Evolutionary conservation across 75 land plant genomes (phyloP), one percentile per base, ranked within the genome.

Genomic region (Isoetes taiwanensis): DNA sequence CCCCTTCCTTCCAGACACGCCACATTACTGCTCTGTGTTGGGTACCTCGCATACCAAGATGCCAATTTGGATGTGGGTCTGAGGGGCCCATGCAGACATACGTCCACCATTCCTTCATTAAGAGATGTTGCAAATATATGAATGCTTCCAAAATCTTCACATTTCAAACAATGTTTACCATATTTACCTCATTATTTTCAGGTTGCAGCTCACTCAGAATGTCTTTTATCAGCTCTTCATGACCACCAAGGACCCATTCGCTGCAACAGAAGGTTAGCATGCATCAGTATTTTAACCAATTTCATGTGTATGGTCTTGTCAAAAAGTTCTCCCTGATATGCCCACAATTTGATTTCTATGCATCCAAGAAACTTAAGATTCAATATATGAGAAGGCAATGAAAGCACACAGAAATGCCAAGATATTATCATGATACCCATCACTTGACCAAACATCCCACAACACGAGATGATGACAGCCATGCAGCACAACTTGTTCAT

Each of bases 31-130:
- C 97, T 53, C 97, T 84, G 35, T 91, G 97, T 58, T 91, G 97
- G 54, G 97, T 79, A 30, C 97, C 97, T 66, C 95, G 76, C 95
- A 87, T 84, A 11, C 97, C 97, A 32, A 91, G 76, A 57, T 91
- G 97, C 97, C 85, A 91, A 43, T 91, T 91, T 28, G 97, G 97
- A 60, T 84, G 95, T 29, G 95, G 97, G 68, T 91, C 97, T 54
- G 89, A 69, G 43, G 97, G 97, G 24, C 95, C 97, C 97, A 91
- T 86, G 77, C 97, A 91, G 10, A 91, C 89, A 77, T 91, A 91
- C 9, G 97, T 91, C 97, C 97, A 91, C 97, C 97, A 91, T 64
- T 91, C 97, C 97, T 91, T 62, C 40, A 63, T n/a, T n/a, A n/a
- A n/a, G n/a, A n/a, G n/a, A n/a, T n/a, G n/a, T n/a, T n/a, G n/a